A percentile compares a stretch with the other conserved stretches of the same genome.
Conservation (phyloP, 1,284 basidiomycete species). For the Boletus calvinii region DNA sequence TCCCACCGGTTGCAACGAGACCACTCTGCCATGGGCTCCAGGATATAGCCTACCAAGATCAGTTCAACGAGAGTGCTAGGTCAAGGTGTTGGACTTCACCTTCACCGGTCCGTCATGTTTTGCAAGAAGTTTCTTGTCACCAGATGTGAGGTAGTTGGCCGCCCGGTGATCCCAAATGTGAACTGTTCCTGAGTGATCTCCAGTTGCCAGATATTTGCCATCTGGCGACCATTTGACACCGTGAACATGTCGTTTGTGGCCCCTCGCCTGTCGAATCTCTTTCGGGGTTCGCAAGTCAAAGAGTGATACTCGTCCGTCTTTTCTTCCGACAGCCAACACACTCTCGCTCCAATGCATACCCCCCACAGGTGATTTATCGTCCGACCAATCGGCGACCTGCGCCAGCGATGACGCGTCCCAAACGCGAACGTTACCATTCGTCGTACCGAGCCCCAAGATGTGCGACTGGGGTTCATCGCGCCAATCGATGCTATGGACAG, state of each 20-base stretch:
- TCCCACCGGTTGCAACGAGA: conserved; percentile 83
- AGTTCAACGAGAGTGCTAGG: not conserved
- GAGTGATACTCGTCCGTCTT: conserved; percentile 40
- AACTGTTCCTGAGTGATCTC: conserved; percentile 43
- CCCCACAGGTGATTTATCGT: conserved; percentile 37
- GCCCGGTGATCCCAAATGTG: conserved; percentile 48
- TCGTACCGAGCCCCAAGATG: conserved; percentile 41
- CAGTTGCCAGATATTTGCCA: conserved; percentile 42
- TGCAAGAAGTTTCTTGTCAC: conserved; percentile 42
- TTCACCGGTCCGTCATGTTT: conserved; percentile 57
- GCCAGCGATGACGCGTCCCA: conserved; percentile 40
- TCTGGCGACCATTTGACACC: conserved; percentile 48
- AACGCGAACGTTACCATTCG: conserved; percentile 38
- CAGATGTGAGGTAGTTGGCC: conserved; percentile 32
- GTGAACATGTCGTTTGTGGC: conserved; percentile 43
- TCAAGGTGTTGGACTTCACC: conserved; percentile 36
- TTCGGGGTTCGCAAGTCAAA: conserved; percentile 38
- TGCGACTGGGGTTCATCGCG: conserved; percentile 31
- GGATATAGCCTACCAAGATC: conserved; percentile 64
- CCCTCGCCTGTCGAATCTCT: conserved; percentile 30
- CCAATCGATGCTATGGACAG: conserved; percentile 44
- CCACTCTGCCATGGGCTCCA: conserved; percentile 93
- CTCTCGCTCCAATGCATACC: conserved; percentile 43
- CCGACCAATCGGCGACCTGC: conserved; percentile 37
- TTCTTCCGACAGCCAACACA: conserved; percentile 42